Conservation (phyloP, 768 basidiomycete genomes). For the Psilocybe sp. region DNA sequence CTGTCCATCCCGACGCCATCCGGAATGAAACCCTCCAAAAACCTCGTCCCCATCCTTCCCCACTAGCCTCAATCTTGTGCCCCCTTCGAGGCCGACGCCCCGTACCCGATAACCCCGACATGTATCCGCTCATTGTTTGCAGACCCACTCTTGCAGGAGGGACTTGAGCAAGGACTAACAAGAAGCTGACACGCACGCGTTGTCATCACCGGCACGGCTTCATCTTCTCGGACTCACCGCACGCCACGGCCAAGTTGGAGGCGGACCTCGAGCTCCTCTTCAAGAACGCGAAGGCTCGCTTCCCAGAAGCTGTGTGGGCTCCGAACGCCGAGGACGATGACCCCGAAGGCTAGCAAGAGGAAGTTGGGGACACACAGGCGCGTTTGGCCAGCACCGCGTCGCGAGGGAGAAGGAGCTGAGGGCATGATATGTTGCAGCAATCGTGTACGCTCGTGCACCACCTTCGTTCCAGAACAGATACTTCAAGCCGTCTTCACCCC, state of each 20-base stretch:
- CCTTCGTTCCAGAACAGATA: conserved; percentile 89
- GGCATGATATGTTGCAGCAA: conserved; percentile 61
- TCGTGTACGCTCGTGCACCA: conserved; percentile 92
- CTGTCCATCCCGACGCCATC: too few relatives aligned
- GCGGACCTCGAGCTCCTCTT: conserved; percentile 78
- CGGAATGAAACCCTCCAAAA: too few relatives aligned
- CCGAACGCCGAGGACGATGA: conserved; percentile 48
- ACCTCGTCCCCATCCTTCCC: too few relatives aligned
- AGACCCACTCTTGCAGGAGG: too few relatives aligned
- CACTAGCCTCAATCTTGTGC: too few relatives aligned
- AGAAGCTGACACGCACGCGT: too few relatives aligned
- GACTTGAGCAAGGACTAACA: too few relatives aligned
- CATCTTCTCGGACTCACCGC: too few relatives aligned
- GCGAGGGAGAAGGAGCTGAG: not conserved
- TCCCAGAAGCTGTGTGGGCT: conserved; percentile 95
- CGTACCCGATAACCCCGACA: too few relatives aligned
- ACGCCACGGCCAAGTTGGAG: conserved; percentile 77
- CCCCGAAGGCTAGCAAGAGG: conserved; percentile 43
- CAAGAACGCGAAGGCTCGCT: conserved; percentile 88
- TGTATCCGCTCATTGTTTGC: too few relatives aligned
- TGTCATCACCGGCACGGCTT: too few relatives aligned
- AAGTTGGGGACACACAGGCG: conserved; percentile 98
- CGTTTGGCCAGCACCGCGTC: conserved; percentile 15
- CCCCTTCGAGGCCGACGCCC: too few relatives aligned
- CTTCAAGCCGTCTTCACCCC: conserved; percentile 53